A percentile compares a stretch with the other conserved stretches of the same genome.
These are phyloP conservation scores for Talaromyces stipitatus DNA, from an alignment of 495 filamentous ascomycete genomes.

Conservation along the genomic window DNA sequence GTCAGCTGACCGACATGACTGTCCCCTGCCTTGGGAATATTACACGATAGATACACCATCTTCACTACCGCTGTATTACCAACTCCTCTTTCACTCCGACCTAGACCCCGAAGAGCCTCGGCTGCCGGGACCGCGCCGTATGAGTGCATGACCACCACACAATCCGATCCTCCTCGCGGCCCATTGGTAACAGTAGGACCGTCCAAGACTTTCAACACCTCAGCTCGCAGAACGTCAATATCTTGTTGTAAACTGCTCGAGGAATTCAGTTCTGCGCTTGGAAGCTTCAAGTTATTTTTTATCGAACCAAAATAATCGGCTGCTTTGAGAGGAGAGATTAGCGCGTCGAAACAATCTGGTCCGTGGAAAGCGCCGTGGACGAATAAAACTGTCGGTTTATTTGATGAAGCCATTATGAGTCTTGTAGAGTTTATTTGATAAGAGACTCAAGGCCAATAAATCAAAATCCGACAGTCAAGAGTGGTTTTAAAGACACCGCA, in stretches of 20 bases:
- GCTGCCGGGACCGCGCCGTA: neutral
- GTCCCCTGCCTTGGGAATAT: neutral
- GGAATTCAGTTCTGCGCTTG: neutral
- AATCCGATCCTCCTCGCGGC: neutral
- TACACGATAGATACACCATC: neutral
- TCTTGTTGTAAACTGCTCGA: neutral
- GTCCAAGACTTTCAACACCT: neutral
- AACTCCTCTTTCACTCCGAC: neutral
- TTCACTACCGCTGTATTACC: neutral
- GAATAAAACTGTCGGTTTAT: neutral
- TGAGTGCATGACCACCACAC: neutral
- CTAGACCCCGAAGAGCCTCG: neutral
- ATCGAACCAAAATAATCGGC: neutral
- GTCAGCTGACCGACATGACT: neutral
- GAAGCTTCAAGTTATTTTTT: neutral
- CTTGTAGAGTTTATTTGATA: too few relatives aligned
- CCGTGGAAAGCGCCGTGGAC: neutral
- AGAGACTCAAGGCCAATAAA: too few relatives aligned
- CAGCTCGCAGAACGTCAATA: neutral
- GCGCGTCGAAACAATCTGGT: neutral
- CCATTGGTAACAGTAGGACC: neutral
- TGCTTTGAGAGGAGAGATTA: neutral
- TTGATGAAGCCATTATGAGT: neutral
- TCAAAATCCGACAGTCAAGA: too few relatives aligned
- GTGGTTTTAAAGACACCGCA: too few relatives aligned